Base-by-base conservation (phyloP, 2,329 filamentous ascomycete species). In the Phialophora verrucosa region DNA sequence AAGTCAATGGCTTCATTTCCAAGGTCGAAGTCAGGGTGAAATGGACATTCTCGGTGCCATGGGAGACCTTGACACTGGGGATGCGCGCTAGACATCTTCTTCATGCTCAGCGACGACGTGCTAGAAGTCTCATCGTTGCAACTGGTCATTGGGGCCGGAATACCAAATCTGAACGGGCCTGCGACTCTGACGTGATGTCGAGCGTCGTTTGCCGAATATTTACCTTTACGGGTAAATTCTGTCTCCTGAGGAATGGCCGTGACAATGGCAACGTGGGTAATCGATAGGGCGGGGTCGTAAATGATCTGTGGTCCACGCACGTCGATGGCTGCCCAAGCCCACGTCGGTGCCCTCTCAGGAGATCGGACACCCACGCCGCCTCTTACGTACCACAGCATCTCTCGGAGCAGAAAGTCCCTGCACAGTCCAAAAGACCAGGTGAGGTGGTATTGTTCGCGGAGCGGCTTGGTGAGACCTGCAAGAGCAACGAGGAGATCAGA, bases 371-470 rank as follows among this genome's bases (percentile, higher is more conserved):
- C 51, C 17, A 20, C 17, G 8, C 51, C 51, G 17, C 51, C 51
- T 31, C 51, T 54, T 4, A 54, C 20, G n/a, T 27, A 54, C 51
- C 51, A 54, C 51, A 54, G 27, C 51, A 31, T 54, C 51, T 31
- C 51, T n/a, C 51, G 14, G 12, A 54, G 23, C 51, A 54, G 17
- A 31, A 54, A 54, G 17, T 54, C 25, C 51, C 51, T 25, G 51
- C 51, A 54, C 27, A 54, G 20, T 27, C 51, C 51, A 54, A 54
- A 54, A 8, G 51, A 54, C 51, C 51, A 54, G 20, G 51, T 54
- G 10, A 54, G 20, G 11, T 25, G 51, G 51, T 27, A 31, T 17
- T 54, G 20, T 12, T 54, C 27, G 14, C 8, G 20, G 8, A 54
- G 51, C 7, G 51, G 51, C 5, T 25, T 31, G 14, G 27, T 54